These are phyloP conservation scores for Entelexis sorbosivorans DNA, from an alignment of 1,139 yeast species.

Conservation along the genomic window DNA sequence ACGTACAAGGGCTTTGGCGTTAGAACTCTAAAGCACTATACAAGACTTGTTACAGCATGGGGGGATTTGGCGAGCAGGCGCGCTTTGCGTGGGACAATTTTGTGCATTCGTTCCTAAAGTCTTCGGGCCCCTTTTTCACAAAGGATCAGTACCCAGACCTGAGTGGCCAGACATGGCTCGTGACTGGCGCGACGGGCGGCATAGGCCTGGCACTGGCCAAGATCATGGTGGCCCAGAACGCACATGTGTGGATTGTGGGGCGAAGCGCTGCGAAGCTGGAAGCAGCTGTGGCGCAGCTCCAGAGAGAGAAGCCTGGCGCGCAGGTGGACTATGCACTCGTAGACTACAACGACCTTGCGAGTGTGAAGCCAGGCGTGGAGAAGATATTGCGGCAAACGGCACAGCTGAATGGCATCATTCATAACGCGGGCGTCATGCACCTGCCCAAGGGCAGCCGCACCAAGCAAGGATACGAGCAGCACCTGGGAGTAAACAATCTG, in stretches of 20 bases:
- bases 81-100: neutral
- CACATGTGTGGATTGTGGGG: constrained; percentile 37
- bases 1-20: no score
- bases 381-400: constrained; percentile 26
- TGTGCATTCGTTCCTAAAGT: neutral
- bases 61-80: neutral
- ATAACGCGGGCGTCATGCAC: constrained; percentile 40
- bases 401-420: constrained; percentile 27
- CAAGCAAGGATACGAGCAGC: constrained; percentile 40
- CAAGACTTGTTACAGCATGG: no score
- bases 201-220: constrained; percentile 38
- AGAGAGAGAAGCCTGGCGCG: constrained; percentile 25
- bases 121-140: constrained; percentile 7
- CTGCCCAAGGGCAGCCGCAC: constrained; percentile 34
- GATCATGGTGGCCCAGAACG: constrained; percentile 36
- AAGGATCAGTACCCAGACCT: constrained; percentile 33
- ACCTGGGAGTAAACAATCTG: constrained; percentile 42
- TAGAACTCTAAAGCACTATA: no score
- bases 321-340: constrained; percentile 25
- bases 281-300: constrained; percentile 31
- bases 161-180: constrained; percentile 34
- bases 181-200: constrained; percentile 43
- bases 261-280: constrained; percentile 33
- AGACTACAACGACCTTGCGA: constrained; percentile 39
- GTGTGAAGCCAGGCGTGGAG: constrained; percentile 37